Percentiles rank a stretch among this genome's conserved stretches.
Evolutionary conservation across 306 rosid genomes (phyloP).

Genomic region (Ochetophila trinervis): DNA sequence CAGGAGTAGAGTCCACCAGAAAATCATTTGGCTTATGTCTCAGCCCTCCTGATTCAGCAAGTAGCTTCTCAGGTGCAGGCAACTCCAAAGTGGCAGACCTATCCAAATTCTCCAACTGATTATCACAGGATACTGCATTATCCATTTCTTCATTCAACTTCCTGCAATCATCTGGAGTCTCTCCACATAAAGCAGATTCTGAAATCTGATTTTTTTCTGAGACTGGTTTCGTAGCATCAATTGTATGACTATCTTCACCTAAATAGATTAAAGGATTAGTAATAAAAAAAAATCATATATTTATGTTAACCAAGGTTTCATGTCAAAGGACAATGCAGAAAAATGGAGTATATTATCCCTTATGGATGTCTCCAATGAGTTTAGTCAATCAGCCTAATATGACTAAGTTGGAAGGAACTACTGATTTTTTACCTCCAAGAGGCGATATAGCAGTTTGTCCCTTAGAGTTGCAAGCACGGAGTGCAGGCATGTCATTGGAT

Average conservation of each 20-base stretch:
- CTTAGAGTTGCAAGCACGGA: conserved; percentile 60
- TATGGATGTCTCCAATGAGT: not conserved
- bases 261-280: conserved; percentile 7
- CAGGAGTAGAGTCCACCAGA: conserved; percentile 60
- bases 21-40: conserved; percentile 45
- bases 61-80: conserved; percentile 80
- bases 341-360: not conserved
- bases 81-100: conserved; percentile 52
- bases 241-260: conserved; percentile 43
- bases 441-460: conserved; percentile 34
- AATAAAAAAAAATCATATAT: not conserved
- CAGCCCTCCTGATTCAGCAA: conserved; percentile 44
- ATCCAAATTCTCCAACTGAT: conserved; percentile 30
- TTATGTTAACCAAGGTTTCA: not conserved
- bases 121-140: conserved; percentile 34
- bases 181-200: conserved; percentile 37
- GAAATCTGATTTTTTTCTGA: conserved; percentile 28
- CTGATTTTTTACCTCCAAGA: conserved; percentile 46
- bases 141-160: conserved; percentile 38
- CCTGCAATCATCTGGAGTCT: conserved; percentile 35
- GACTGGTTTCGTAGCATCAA: conserved; percentile 26
- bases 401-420: conserved; percentile 6
- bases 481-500: conserved; percentile 37
- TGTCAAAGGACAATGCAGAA: not conserved
- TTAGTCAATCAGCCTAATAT: conserved; percentile 12